Conservation (phyloP, 2,329 filamentous ascomycete genomes). For the Microdochium nivale region DNA sequence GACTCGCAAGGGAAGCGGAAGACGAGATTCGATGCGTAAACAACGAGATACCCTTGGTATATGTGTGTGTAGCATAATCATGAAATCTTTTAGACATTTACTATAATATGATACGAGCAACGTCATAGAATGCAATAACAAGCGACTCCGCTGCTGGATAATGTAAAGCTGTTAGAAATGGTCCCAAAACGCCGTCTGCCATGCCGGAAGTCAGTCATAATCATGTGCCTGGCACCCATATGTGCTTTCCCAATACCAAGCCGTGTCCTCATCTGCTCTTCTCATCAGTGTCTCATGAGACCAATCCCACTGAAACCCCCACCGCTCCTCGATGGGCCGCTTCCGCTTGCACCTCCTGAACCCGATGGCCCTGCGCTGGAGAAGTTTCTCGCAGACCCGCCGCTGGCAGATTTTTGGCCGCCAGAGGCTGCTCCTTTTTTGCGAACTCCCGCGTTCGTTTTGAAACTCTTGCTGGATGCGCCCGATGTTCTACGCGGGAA, state of each 20-base stretch:
- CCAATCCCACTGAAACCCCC: constrained; percentile 17
- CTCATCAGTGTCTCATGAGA: constrained; percentile 18
- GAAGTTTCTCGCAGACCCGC: constrained; percentile 1
- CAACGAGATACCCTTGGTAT: neutral
- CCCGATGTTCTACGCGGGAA: neutral
- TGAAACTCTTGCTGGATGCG: neutral
- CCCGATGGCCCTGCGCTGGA: constrained; percentile 3
- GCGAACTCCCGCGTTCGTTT: neutral
- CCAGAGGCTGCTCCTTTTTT: neutral
- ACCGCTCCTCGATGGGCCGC: constrained; percentile 7
- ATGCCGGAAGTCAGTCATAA: neutral
- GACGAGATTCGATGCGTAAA: constrained; percentile 23
- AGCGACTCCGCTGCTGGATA: neutral
- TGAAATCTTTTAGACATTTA: too few species aligned
- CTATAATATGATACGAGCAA: neutral
- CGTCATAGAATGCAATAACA: neutral
- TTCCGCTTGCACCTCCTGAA: neutral
- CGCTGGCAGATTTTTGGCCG: constrained; percentile 1
- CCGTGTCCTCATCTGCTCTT: neutral
- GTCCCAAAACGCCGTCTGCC: neutral
- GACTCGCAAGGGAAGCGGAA: constrained; percentile 26
- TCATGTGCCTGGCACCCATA: neutral
- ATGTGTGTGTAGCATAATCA: neutral
- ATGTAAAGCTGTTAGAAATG: neutral
- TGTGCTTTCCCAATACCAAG: neutral